These are phyloP conservation scores for Hortaea sp. DNA, from an alignment of 2,329 filamentous ascomycete genomes.

Conservation along the genomic window DNA sequence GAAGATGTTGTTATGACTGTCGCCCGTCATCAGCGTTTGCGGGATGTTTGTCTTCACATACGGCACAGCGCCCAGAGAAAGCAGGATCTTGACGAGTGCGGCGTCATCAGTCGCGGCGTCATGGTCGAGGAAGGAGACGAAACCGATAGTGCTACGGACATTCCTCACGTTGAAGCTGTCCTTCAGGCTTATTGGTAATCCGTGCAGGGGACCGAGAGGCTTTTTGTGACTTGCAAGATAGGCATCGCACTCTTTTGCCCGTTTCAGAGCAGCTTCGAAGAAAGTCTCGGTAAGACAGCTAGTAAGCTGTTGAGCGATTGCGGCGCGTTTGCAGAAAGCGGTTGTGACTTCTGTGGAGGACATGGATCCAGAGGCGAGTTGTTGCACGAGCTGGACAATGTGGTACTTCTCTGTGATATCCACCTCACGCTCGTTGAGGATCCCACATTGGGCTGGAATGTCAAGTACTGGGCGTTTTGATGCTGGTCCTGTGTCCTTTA, in stretches of 20 bases:
- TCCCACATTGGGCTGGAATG: conserved; percentile 41
- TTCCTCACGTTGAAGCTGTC: conserved; percentile 54
- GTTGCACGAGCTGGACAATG: conserved; percentile 29
- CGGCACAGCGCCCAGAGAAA: conserved; percentile 37
- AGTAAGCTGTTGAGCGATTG: conserved; percentile 23
- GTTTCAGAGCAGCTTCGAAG: conserved; percentile 32
- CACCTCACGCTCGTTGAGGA: conserved; percentile 41
- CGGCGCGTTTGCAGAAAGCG: conserved; percentile 32
- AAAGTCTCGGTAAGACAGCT: conserved; percentile 25
- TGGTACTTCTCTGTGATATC: conserved; percentile 46
- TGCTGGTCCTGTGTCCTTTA: conserved; percentile 5
- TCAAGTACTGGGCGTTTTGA: conserved; percentile 30
- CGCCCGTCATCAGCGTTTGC: conserved; percentile 34
- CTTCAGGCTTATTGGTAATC: conserved; percentile 47
- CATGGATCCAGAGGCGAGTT: conserved; percentile 23
- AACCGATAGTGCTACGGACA: conserved; percentile 49
- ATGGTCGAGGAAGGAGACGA: conserved; percentile 35
- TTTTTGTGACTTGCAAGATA: conserved; percentile 11
- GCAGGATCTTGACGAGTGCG: conserved; percentile 27
- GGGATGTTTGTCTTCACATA: conserved; percentile 47
- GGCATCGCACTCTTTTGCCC: conserved; percentile 16
- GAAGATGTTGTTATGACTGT: conserved; percentile 28
- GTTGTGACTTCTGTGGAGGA: conserved; percentile 16
- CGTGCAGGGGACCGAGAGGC: conserved; percentile 29
- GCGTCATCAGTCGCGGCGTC: conserved; percentile 21